Evolutionary conservation across 1,284 basidiomycete species (phyloP).

Genomic region (Malassezia arunalokei): DNA sequence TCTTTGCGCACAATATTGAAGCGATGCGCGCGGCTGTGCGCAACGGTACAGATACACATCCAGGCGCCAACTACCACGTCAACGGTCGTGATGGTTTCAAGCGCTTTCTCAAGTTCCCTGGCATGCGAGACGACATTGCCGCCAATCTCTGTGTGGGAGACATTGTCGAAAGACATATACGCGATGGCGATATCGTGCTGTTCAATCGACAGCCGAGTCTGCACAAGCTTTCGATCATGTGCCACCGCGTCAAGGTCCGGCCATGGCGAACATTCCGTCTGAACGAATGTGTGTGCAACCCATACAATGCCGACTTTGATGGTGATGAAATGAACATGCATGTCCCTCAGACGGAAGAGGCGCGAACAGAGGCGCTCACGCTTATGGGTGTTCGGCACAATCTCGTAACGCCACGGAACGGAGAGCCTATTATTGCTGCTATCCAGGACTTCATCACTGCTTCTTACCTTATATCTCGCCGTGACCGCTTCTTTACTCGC

Average conservation of each 20-base stretch:
- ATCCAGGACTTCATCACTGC: constrained; percentile 49
- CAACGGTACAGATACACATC: constrained; percentile 83
- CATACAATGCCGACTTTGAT: constrained; percentile 99
- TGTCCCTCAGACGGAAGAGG: constrained; percentile 97
- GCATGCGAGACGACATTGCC: constrained; percentile 49
- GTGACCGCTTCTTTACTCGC: constrained; percentile 86
- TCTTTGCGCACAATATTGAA: constrained; percentile 82
- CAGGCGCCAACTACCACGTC: constrained; percentile 74
- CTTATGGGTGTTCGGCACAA: constrained; percentile 98
- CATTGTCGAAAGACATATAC: constrained; percentile 81
- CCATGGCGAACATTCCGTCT: constrained; percentile 95
- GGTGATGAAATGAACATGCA: constrained; percentile 99
- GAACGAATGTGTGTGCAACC: constrained; percentile 98
- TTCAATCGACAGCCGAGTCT: constrained; percentile 99
- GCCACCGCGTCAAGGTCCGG: constrained; percentile 85
- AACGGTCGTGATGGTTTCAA: constrained; percentile 68
- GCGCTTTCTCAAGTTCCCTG: constrained; percentile 48
- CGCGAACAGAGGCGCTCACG: constrained; percentile 88
- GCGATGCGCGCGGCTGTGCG: constrained; percentile 64
- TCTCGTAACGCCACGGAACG: constrained; percentile 58
- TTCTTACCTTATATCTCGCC: constrained; percentile 82
- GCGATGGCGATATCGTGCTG: constrained; percentile 90
- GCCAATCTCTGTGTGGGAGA: constrained; percentile 70
- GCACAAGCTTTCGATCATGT: constrained; percentile 75
- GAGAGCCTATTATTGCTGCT: constrained; percentile 43